phyloP scores from a whole-genome alignment of 768 basidiomycete species.

The Auriscalpium vulgare region DNA sequence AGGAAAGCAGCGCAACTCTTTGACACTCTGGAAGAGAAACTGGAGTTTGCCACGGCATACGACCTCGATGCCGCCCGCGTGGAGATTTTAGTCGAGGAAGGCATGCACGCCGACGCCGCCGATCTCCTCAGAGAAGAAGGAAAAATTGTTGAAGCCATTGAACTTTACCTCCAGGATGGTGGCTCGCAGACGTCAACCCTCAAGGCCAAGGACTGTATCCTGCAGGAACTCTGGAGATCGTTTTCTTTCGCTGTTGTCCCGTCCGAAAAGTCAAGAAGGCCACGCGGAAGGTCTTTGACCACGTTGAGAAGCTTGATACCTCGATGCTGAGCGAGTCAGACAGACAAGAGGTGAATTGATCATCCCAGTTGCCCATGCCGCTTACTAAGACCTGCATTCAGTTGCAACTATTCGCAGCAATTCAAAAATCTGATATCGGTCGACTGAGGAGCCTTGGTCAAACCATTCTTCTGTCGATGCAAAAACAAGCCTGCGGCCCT shows the following conservation, averaged over 20 bases:
- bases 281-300: neutral
- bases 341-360: neutral
- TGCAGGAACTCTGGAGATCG: slow-evolving; percentile 39
- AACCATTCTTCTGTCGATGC: neutral
- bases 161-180: slow-evolving; percentile 31
- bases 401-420: neutral
- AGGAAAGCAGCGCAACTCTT: slow-evolving; percentile 24
- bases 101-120: slow-evolving; percentile 42
- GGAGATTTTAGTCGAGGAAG: slow-evolving; percentile 34
- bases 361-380: neutral
- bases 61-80: slow-evolving; percentile 44
- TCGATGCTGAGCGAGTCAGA: neutral
- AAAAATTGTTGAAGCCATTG: slow-evolving; percentile 37
- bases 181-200: slow-evolving; percentile 21
- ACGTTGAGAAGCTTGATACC: neutral
- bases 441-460: neutral
- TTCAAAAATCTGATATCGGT: neutral
- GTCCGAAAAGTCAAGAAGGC: neutral
- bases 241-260: slow-evolving; percentile 28
- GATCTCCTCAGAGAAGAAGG: slow-evolving; percentile 38
- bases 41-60: slow-evolving; percentile 49
- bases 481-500: neutral
- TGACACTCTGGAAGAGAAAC: slow-evolving; percentile 37
- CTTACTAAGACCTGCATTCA: neutral
- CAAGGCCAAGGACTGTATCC: slow-evolving; percentile 32